Conservation (phyloP, 257 asterid genomes). For the Cruciata laevipes region DNA sequence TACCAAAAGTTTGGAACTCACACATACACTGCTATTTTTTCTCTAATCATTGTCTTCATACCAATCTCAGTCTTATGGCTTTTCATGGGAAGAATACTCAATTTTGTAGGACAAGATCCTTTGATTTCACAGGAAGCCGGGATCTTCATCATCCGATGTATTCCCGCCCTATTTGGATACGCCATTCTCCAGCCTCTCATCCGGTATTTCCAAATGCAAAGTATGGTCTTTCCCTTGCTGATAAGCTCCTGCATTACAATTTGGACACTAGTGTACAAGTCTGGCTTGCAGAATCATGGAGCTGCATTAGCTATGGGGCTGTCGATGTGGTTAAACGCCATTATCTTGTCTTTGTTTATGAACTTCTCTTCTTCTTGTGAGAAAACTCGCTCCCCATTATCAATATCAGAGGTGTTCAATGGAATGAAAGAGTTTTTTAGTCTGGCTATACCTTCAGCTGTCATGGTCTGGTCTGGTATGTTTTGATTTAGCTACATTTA, state of each 20-base stretch:
- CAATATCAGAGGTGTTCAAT: constrained; percentile 30
- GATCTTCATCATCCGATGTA: constrained; percentile 27
- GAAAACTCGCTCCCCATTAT: constrained; percentile 26
- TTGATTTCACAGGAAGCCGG: constrained; percentile 37
- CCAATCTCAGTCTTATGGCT: constrained; percentile 45
- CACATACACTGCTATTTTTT: constrained; percentile 40
- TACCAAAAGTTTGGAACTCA: constrained; percentile 40
- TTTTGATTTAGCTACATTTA: background rate
- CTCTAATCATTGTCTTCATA: constrained; percentile 30
- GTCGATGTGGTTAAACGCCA: constrained; percentile 47
- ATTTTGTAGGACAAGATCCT: constrained; percentile 42
- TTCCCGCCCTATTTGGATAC: constrained; percentile 49
- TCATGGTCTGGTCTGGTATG: background rate
- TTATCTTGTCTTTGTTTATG: constrained; percentile 33
- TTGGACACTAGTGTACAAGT: constrained; percentile 40
- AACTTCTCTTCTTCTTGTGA: constrained; percentile 34
- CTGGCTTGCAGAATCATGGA: constrained; percentile 32
- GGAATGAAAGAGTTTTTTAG: constrained; percentile 36
- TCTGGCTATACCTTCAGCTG: constrained; percentile 47
- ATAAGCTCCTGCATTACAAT: constrained; percentile 31
- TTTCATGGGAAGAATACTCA: constrained; percentile 36
- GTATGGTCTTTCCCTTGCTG: constrained; percentile 45
- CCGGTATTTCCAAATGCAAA: constrained; percentile 53
- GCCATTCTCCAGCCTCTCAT: constrained; percentile 46
- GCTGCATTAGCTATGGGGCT: constrained; percentile 43